Evolutionary conservation across 495 filamentous ascomycete genomes (phyloP), one percentile per base, ranked within the genome.

Genomic region (Lasiosphaeris hirsuta): DNA sequence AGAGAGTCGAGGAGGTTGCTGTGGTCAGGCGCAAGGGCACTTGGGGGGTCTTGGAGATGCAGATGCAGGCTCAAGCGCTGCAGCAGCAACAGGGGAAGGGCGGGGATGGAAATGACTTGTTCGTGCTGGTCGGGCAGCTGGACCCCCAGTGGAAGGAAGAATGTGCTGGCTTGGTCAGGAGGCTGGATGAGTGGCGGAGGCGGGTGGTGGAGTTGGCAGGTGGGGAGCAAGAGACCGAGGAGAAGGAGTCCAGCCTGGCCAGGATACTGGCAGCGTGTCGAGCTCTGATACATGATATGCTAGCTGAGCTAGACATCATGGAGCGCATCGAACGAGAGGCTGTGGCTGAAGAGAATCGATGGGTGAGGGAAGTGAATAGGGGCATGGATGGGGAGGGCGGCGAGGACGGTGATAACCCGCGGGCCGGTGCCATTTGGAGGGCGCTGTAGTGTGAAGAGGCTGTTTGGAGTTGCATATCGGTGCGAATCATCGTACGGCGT

Each of bases 321-420:
- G 69, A 68, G 45, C 61, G 67, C 58, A 75, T 82, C 36, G 75
- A 81, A 64, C 58, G 63, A 23, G 78, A 80, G 51, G 75, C 71
- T 6, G 63, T 72, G 38, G 59, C 57, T 11, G 63, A 68, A 15
- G 80, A 83, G 65, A 68, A 67, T 34, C 62, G 60, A 18, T 83
- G 80, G 80, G 76, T 82, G 47, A 68, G 63, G 57, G 55, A 43
- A 44, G 75, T 79, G 69, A 81, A 79, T 56, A 57, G 71, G 19
- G 67, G 62, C 38, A 59, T 64, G 49, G 59, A 62, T 3, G 46
- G 40, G 38, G 38, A 44, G 19, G 43, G 38, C 10, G 35, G 13
- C 9, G 43, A 3, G 11, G 54, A 47, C 2, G 11, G 35, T 10
- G 43, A 18, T 11, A 36, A 14, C 40, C 51, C 55, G n/a, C 48